These are phyloP conservation scores for Rutstroemia sp. DNA, from an alignment of 2,329 filamentous ascomycete genomes.

Conservation along the genomic window DNA sequence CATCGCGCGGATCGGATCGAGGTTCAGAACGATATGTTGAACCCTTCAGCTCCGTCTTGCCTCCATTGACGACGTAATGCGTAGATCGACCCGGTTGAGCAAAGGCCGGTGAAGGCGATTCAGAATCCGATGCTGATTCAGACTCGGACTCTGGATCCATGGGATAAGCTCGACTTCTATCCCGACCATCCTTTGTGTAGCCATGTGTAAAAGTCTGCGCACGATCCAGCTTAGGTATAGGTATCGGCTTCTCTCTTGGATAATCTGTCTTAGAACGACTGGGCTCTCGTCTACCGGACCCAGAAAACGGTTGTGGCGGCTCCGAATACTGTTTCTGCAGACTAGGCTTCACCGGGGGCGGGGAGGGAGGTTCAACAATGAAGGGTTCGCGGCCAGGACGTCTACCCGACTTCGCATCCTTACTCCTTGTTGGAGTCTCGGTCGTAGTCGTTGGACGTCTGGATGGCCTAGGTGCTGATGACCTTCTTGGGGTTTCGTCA, in stretches of 20 bases:
- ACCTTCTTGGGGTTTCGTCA: constrained; percentile 26
- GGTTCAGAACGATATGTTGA: constrained; percentile 13
- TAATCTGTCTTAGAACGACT: constrained; percentile 28
- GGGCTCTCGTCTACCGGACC: constrained; percentile 18
- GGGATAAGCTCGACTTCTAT: constrained; percentile 15
- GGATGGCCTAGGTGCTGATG: constrained; percentile 23
- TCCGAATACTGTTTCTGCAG: constrained; percentile 25
- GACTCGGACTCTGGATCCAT: constrained; percentile 1
- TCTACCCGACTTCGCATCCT: constrained; percentile 12
- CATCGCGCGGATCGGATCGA: constrained; percentile 8
- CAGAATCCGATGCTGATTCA: constrained; percentile 2
- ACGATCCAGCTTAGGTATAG: constrained; percentile 22
- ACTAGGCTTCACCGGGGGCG: constrained; percentile 18
- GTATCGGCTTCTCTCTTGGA: constrained; percentile 14
- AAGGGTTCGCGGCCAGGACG: constrained; percentile 2
- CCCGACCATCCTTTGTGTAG: constrained; percentile 15
- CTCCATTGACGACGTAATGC: constrained; percentile 15
- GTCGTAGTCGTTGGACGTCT: constrained; percentile 26
- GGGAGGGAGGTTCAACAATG: constrained; percentile 24
- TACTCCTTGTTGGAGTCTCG: constrained; percentile 16
- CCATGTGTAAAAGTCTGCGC: constrained; percentile 22
- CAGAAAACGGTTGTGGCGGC: constrained; percentile 16
- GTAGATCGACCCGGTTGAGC: constrained; percentile 2
- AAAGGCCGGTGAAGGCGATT: constrained; percentile 5
- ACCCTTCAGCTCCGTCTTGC: constrained; percentile 11